These are phyloP conservation scores for Lodderomyces orthopsilosis DNA, from an alignment of 1,139 yeast genomes.

Conservation along the genomic window DNA sequence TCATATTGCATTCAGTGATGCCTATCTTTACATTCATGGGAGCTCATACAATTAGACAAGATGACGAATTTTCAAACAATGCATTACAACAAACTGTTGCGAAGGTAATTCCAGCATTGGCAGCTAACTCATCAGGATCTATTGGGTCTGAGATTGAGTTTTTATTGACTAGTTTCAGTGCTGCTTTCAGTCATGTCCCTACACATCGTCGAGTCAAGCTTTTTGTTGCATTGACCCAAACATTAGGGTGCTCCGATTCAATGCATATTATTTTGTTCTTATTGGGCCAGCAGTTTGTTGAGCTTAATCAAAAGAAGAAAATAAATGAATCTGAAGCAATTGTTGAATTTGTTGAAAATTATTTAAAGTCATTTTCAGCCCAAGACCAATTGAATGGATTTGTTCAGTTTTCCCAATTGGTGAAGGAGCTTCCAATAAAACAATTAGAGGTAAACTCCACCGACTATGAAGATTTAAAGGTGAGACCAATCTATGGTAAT, in stretches of 20 bases:
- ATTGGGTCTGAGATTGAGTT: slow-evolving; percentile 72
- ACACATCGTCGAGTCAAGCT: slow-evolving; percentile 90
- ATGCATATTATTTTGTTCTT: slow-evolving; percentile 73
- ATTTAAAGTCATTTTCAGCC: slow-evolving; percentile 65
- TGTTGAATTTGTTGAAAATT: slow-evolving; percentile 68
- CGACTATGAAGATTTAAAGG: slow-evolving; percentile 36
- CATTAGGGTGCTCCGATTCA: slow-evolving; percentile 69
- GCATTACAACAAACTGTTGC: slow-evolving; percentile 91
- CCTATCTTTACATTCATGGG: slow-evolving; percentile 99
- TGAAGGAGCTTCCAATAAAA: slow-evolving; percentile 48
- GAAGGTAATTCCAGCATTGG: slow-evolving; percentile 87
- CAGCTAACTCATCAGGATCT: slow-evolving; percentile 54
- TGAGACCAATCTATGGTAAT: slow-evolving; percentile 65
- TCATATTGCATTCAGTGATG: slow-evolving; percentile 93
- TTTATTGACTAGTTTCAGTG: slow-evolving; percentile 79
- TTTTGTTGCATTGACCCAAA: slow-evolving; percentile 72
- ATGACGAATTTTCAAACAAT: slow-evolving; percentile 89
- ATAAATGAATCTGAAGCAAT: slow-evolving; percentile 62
- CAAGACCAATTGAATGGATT: slow-evolving; percentile 67
- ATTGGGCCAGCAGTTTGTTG: slow-evolving; percentile 74
- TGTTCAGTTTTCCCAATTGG: slow-evolving; percentile 50
- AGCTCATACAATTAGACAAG: slow-evolving; percentile 94
- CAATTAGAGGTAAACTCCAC: slow-evolving; percentile 39
- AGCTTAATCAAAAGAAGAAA: slow-evolving; percentile 52
- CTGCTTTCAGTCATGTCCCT: slow-evolving; percentile 94